phyloP scores from a whole-genome alignment of 495 filamentous ascomycete genomes.

The Penicillium coffeae region DNA sequence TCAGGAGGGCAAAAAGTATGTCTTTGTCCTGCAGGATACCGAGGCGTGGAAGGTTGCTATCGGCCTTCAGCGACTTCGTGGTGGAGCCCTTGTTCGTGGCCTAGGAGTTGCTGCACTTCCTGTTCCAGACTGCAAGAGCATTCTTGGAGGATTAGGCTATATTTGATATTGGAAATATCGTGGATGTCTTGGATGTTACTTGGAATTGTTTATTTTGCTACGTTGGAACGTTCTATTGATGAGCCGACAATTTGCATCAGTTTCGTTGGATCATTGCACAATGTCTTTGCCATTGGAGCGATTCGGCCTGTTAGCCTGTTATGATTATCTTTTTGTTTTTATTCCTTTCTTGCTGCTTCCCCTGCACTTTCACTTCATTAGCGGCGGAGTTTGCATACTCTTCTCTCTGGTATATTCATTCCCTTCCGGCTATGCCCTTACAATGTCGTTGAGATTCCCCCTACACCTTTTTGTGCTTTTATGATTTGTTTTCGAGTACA shows the following conservation, averaged over 20 bases:
- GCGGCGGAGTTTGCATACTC: slow-evolving; percentile 32
- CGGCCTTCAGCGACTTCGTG: slow-evolving; percentile 69
- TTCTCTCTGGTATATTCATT: slow-evolving; percentile 22
- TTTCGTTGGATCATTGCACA: not conserved
- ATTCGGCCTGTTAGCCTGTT: slow-evolving; percentile 1
- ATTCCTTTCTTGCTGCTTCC: slow-evolving; percentile 1
- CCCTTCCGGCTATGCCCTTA: slow-evolving; percentile 15
- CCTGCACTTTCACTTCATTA: slow-evolving; percentile 20
- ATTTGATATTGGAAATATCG: slow-evolving; percentile 21
- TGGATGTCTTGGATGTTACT: slow-evolving; percentile 5
- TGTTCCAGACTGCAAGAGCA: slow-evolving; percentile 53
- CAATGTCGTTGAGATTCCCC: slow-evolving; percentile 23
- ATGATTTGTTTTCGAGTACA: slow-evolving; percentile 10
- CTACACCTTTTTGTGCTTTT: slow-evolving; percentile 1
- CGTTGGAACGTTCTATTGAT: not conserved
- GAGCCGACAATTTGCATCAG: not conserved
- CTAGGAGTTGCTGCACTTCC: slow-evolving; percentile 62
- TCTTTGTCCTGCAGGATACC: slow-evolving; percentile 76
- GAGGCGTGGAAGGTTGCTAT: slow-evolving; percentile 93
- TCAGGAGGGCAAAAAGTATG: slow-evolving; percentile 73
- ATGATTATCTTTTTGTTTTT: slow-evolving; percentile 4
- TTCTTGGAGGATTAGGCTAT: slow-evolving; percentile 62
- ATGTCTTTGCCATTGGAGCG: not conserved
- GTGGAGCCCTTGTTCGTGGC: slow-evolving; percentile 64
- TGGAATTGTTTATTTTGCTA: not conserved